Base-by-base conservation (phyloP, 2,329 filamentous ascomycete species). In the Calonectria pseudoturangicola region DNA sequence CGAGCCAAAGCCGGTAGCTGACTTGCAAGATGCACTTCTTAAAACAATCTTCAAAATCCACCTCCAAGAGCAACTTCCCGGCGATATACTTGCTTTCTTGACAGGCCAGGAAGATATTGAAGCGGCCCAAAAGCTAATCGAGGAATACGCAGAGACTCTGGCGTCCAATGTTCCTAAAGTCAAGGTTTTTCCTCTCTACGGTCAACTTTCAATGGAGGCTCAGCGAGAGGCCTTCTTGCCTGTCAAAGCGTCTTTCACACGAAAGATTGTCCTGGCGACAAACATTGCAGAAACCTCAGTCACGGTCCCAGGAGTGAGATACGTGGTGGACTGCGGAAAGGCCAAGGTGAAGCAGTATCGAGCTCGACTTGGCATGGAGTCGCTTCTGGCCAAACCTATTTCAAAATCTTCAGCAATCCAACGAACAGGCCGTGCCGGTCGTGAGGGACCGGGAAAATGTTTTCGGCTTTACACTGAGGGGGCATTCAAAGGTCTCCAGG, bases 201-300 rank as follows among this genome's bases (percentile, higher is more conserved):
- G 97, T 2, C 95, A 97, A 43, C 89, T 99, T 7, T 94, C 96
- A 1, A 95, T 97, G 77, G 91, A 93, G 66, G 93, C 94, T 0
- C 97, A 99, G 79, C 94, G 98, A 76, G 90, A 92, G 27, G 95
- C 97, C 12, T 98, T 99, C 82, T 88, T 93, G 68, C 93, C 94
- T 1, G 89, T 94, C 27, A 91, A 91, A 68, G 90, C 92, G 2
- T 88, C 88, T n/a, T 90, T 89, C 69, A 97, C 95, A 0, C 90
- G 97, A 51, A 98, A 98, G 81, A 89, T 98, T 15, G 95, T 99
- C 0, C 87, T 99, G 0, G 93, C 96, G 0, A 99, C 97, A 16
- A 99, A 99, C 80, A 98, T 99, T 79, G 97, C 97, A n/a, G 97
- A 99, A 83, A 98, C 97, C 0, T 98, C 97, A 1, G 94, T 99